Evolutionary conservation across 2,329 filamentous ascomycete species (phyloP).

Genomic region (Apiospora saccharicola): DNA sequence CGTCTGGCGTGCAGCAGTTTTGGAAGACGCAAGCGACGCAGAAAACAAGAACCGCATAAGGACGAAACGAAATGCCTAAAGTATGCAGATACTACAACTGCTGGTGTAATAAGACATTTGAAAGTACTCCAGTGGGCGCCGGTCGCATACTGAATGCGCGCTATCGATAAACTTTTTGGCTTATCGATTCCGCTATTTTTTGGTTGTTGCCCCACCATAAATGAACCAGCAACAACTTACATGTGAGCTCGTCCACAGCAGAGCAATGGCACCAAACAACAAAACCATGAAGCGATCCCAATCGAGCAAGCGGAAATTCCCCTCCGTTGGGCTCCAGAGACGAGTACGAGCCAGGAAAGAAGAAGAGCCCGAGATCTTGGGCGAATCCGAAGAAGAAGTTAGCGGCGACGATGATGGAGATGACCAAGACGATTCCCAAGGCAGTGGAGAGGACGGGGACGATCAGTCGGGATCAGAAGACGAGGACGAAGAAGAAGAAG

Average conservation of each 20-base stretch:
- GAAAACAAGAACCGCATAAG: background rate
- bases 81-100: background rate
- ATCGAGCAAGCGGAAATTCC: constrained; percentile 51
- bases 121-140: background rate
- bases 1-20: background rate
- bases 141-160: background rate
- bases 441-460: constrained; percentile 37
- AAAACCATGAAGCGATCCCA: constrained; percentile 34
- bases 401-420: constrained; percentile 39
- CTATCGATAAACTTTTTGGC: constrained; percentile 4
- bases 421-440: constrained; percentile 41
- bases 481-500: constrained; percentile 38
- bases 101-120: background rate
- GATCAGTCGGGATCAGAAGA: constrained; percentile 32
- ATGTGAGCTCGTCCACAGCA: background rate
- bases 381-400: constrained; percentile 29
- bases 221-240: too few species aligned
- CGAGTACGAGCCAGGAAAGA: constrained; percentile 54
- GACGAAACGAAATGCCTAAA: too few species aligned
- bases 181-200: constrained; percentile 16
- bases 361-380: constrained; percentile 48
- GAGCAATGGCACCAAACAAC: background rate
- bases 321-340: constrained; percentile 47
- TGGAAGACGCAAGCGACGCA: background rate
- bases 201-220: background rate